phyloP scores from a whole-genome alignment of 106 monocot species.

The Gastrodia elata region DNA sequence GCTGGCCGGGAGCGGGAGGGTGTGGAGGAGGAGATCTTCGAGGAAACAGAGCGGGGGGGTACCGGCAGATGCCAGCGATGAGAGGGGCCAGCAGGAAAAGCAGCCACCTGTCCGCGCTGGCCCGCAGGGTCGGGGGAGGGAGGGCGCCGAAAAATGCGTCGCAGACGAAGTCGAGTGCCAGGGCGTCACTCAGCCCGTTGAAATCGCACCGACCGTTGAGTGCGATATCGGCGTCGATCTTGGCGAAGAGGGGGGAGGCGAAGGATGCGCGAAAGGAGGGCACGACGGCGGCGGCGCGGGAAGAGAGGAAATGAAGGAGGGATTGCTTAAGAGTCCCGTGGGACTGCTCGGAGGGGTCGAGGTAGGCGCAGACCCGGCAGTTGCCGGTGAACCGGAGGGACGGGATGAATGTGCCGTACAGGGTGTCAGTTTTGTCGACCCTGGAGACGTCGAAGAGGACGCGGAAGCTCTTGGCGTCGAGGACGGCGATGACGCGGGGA shows the following conservation, averaged over 20 bases:
- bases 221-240: constrained; percentile 22
- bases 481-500: constrained; percentile 25
- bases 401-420: constrained; percentile 44
- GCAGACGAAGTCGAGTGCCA: constrained; percentile 34
- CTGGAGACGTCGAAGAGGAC: constrained; percentile 43
- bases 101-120: constrained; percentile 28
- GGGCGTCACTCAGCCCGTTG: constrained; percentile 28
- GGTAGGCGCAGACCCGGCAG: constrained; percentile 48
- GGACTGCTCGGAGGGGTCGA: constrained; percentile 47
- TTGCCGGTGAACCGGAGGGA: constrained; percentile 41
- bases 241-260: constrained; percentile 21
- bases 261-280: constrained; percentile 27
- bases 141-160: constrained; percentile 19
- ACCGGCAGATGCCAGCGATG: constrained; percentile 6
- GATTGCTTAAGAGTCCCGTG: constrained; percentile 36
- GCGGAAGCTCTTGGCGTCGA: constrained; percentile 49
- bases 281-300: constrained; percentile 20
- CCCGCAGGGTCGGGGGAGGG: constrained; percentile 11
- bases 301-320: constrained; percentile 22
- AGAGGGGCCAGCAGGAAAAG: constrained; percentile 33
- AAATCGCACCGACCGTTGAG: constrained; percentile 22
- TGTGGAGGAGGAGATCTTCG: constrained; percentile 47
- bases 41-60: constrained; percentile 22
- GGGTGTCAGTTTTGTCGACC: constrained; percentile 36
- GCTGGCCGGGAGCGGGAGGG: constrained; percentile 30